phyloP scores from a whole-genome alignment of 2,329 filamentous ascomycete species.

The Diaporthe eres region DNA sequence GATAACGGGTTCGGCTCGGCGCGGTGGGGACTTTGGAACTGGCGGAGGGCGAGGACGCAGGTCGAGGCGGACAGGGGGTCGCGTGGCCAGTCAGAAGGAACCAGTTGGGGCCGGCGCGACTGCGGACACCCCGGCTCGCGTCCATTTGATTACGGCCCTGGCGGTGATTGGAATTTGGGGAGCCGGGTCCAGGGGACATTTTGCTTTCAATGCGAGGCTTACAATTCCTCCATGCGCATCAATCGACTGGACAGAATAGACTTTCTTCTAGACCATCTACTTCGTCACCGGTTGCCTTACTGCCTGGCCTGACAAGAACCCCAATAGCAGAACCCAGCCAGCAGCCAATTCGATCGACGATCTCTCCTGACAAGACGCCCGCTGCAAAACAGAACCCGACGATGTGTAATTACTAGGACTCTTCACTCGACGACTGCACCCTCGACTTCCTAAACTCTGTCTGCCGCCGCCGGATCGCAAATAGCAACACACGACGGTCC shows the following conservation, averaged over 20 bases:
- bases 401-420: constrained; percentile 21
- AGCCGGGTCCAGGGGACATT: constrained; percentile 28
- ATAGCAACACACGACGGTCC: not conserved
- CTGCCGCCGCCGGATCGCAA: not conserved
- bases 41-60: not conserved
- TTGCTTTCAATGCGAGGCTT: constrained; percentile 29
- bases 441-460: constrained; percentile 15
- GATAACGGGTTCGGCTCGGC: constrained; percentile 11
- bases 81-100: constrained; percentile 8
- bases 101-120: constrained; percentile 13
- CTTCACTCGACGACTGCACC: constrained; percentile 29
- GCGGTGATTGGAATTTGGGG: constrained; percentile 6
- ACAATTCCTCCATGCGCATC: constrained; percentile 14
- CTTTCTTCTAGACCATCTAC: constrained; percentile 1
- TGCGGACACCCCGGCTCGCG: constrained; percentile 31
- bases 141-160: constrained; percentile 24
- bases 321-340: not conserved
- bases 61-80: constrained; percentile 11
- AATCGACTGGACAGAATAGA: constrained; percentile 13
- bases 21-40: constrained; percentile 8
- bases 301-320: not conserved
- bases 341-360: not conserved
- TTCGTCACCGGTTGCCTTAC: constrained; percentile 11
- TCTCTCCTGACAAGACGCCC: not conserved
- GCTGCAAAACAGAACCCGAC: not conserved